A percentile compares a stretch with the other conserved stretches of the same genome.
Evolutionary conservation across 352 stramenopile genomes (phyloP).

Genomic region (Plasmopara muralis): DNA sequence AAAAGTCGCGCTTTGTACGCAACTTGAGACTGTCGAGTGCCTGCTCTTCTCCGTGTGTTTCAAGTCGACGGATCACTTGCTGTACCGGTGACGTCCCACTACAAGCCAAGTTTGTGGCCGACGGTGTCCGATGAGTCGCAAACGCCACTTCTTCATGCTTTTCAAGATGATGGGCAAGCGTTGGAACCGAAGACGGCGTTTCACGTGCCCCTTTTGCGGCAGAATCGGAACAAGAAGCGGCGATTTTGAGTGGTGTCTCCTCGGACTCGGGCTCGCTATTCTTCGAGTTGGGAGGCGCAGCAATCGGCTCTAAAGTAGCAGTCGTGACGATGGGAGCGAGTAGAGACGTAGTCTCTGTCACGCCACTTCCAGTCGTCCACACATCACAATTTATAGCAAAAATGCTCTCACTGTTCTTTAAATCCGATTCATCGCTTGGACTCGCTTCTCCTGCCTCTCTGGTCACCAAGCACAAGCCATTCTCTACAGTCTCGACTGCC

Average conservation of each 20-base stretch:
- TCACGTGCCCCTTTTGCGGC: constrained; percentile 20
- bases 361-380: no score
- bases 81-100: constrained; percentile 31
- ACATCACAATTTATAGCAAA: no score
- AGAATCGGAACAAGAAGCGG: constrained; percentile 21
- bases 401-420: no score
- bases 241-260: constrained; percentile 18
- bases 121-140: constrained; percentile 26
- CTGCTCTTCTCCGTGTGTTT: constrained; percentile 36
- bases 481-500: neutral
- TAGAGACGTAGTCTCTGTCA: neutral
- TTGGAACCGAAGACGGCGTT: constrained; percentile 14
- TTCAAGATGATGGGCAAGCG: constrained; percentile 23
- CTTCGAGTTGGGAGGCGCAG: neutral
- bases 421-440: no score
- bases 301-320: neutral
- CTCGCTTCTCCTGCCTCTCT: no score
- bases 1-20: constrained; percentile 53
- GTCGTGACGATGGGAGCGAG: neutral
- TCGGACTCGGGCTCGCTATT: constrained; percentile 12
- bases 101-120: constrained; percentile 25
- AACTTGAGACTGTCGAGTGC: constrained; percentile 32
- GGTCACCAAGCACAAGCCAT: neutral
- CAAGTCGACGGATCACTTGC: constrained; percentile 45
- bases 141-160: constrained; percentile 12